Conservation (phyloP, 495 filamentous ascomycete species). For the Letharia columbiana region DNA sequence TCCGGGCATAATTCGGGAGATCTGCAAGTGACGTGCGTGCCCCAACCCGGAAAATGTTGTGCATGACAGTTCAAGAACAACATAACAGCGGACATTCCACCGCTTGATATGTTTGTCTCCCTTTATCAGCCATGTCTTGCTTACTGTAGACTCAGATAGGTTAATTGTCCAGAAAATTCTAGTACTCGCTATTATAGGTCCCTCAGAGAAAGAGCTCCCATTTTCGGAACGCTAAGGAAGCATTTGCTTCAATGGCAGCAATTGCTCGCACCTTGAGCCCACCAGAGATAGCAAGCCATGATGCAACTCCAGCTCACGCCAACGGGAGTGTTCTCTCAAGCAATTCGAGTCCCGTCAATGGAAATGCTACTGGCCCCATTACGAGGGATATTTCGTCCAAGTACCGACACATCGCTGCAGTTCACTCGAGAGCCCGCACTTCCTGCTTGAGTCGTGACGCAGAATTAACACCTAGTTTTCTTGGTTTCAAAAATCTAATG, state of each 20-base stretch:
- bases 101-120: neutral
- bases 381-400: slow-evolving; percentile 31
- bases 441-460: slow-evolving; percentile 84
- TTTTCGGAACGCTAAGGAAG: neutral
- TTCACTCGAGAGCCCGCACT: slow-evolving; percentile 60
- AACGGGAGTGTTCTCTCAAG: neutral
- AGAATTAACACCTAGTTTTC: slow-evolving; percentile 63
- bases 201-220: neutral
- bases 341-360: neutral
- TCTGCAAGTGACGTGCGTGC: neutral
- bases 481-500: slow-evolving; percentile 95
- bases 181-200: neutral
- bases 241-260: neutral
- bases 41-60: slow-evolving; percentile 5
- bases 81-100: neutral
- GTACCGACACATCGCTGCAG: slow-evolving; percentile 82
- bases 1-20: neutral
- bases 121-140: neutral
- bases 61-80: neutral
- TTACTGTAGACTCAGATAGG: neutral
- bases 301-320: neutral
- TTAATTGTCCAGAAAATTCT: no score
- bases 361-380: neutral
- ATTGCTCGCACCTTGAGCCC: neutral
- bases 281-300: neutral